Evolutionary conservation across 2,329 filamentous ascomycete species (phyloP).

Genomic region (Ascochyta koolunga): DNA sequence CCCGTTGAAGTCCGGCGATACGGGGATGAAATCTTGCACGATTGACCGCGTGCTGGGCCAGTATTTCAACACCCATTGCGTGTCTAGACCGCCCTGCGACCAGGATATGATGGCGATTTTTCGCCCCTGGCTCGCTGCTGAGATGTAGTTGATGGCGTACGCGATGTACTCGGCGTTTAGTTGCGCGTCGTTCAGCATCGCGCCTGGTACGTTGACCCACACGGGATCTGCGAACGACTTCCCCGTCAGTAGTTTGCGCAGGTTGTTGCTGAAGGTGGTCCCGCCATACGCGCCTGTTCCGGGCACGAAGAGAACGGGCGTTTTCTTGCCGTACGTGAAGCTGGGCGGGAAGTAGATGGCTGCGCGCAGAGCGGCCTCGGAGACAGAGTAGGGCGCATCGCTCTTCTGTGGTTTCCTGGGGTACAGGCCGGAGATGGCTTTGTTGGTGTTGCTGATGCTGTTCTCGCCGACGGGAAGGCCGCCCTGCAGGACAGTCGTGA

Average conservation of each 20-base stretch:
- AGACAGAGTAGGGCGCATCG: constrained; percentile 58
- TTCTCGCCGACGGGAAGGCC: constrained; percentile 28
- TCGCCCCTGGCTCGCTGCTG: constrained; percentile 38
- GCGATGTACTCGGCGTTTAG: constrained; percentile 61
- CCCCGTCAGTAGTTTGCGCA: constrained; percentile 55
- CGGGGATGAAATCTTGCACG: constrained; percentile 58
- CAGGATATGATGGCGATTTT: constrained; percentile 54
- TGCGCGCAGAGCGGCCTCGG: constrained; percentile 55
- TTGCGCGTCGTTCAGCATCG: constrained; percentile 57
- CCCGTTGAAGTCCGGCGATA: constrained; percentile 61
- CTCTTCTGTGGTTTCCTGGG: constrained; percentile 41
- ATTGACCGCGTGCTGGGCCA: constrained; percentile 58
- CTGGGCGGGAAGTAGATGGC: constrained; percentile 59
- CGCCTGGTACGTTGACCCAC: constrained; percentile 62
- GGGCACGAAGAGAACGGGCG: constrained; percentile 60
- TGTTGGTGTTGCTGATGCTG: constrained; percentile 33
- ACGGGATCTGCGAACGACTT: constrained; percentile 45
- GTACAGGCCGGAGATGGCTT: constrained; percentile 38
- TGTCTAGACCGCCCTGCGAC: constrained; percentile 62
- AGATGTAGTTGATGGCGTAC: constrained; percentile 65
- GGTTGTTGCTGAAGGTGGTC: constrained; percentile 54
- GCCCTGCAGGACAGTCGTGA: constrained; percentile 19
- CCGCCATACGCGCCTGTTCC: constrained; percentile 60
- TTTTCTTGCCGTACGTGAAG: constrained; percentile 54
- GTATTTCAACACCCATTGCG: constrained; percentile 65